Evolutionary conservation across 352 stramenopile species (phyloP).

Genomic region (Globisporangium sylvaticum): DNA sequence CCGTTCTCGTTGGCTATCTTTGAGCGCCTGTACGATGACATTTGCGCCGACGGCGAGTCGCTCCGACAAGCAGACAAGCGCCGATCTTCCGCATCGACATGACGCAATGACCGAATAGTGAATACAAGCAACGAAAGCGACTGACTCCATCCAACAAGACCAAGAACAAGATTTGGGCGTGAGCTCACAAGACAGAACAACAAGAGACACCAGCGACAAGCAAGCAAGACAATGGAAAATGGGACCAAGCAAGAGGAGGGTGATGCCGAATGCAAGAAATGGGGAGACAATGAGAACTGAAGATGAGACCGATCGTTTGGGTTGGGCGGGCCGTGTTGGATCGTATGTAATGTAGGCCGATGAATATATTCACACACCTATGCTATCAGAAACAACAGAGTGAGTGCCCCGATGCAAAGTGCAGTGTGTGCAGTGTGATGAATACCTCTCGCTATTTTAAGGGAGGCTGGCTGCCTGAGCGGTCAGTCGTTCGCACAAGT

Average conservation of each 20-base stretch:
- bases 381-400: conserved; percentile 6
- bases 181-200: background rate
- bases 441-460: background rate
- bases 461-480: background rate
- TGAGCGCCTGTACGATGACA: conserved; percentile 85
- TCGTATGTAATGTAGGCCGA: conserved; percentile 17
- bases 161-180: background rate
- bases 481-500: no score
- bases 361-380: conserved; percentile 16
- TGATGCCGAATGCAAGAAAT: background rate
- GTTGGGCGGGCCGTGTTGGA: background rate
- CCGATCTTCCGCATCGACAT: conserved; percentile 16
- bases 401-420: no score
- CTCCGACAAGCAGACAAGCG: conserved; percentile 22
- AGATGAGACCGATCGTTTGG: background rate
- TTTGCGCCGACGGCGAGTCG: conserved; percentile 65
- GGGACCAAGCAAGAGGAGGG: background rate
- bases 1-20: conserved; percentile 71
- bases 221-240: conserved; percentile 2
- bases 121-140: background rate
- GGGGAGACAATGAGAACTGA: conserved; percentile 1
- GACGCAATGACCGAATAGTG: conserved; percentile 7
- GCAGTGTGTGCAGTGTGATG: background rate
- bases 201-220: background rate
- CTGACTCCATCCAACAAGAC: background rate